Conservation (phyloP, 768 basidiomycete species). For the Clathrus columnatus region DNA sequence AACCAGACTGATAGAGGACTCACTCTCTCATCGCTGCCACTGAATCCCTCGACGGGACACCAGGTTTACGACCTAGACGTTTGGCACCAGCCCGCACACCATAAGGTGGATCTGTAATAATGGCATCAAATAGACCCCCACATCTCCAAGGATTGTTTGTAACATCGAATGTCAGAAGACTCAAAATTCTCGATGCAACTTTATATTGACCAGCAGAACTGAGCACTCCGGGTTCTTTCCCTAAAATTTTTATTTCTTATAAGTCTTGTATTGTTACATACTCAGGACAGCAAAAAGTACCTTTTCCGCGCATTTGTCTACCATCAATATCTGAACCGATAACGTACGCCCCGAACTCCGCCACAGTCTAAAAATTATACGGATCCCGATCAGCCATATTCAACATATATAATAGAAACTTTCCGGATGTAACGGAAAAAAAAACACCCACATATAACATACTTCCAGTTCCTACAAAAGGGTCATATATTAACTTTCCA, state of each 20-base stretch:
- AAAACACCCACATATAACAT: slow-evolving; percentile 64
- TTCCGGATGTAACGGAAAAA: background rate
- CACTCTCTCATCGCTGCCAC: slow-evolving; percentile 11
- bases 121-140: slow-evolving; percentile 87
- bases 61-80: slow-evolving; percentile 60
- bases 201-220: slow-evolving; percentile 83
- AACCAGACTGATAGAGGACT: background rate
- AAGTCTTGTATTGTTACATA: background rate
- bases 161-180: slow-evolving; percentile 88
- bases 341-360: slow-evolving; percentile 79
- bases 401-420: slow-evolving; percentile 3
- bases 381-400: too few species aligned
- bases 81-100: slow-evolving; percentile 89
- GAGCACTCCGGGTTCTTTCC: slow-evolving; percentile 55
- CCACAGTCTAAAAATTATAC: slow-evolving; percentile 55
- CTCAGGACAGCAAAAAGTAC: slow-evolving; percentile 26
- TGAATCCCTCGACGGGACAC: slow-evolving; percentile 26
- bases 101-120: slow-evolving; percentile 92
- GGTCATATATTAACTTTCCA: slow-evolving; percentile 92
- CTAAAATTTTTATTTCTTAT: slow-evolving; percentile 18
- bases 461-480: slow-evolving; percentile 90
- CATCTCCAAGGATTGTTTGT: slow-evolving; percentile 84
- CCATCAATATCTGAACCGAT: slow-evolving; percentile 97
- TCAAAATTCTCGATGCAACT: slow-evolving; percentile 60
- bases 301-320: slow-evolving; percentile 92